Base-by-base conservation (phyloP, 208 protist genomes). In the Angomonas ambiguus region DNA sequence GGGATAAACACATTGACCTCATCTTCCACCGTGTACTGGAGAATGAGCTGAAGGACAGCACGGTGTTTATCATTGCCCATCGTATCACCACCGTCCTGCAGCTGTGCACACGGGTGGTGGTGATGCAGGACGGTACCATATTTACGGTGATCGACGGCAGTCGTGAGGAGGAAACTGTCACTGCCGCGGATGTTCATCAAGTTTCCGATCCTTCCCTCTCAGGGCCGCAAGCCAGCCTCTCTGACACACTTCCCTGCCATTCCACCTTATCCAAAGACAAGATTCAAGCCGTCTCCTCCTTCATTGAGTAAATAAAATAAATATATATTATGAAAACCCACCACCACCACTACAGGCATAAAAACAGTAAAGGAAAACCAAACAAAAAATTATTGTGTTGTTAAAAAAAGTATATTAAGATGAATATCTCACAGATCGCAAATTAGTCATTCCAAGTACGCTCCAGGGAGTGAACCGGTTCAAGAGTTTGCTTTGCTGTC, bases 1-100 rank as follows among this genome's bases (percentile, higher is more conserved):
- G 83, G 10, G 93, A 92, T 69, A 58, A 69, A 24, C 76, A 87
- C 32, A 79, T 89, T 0, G 95, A 98, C 51, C 56, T 28, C 10
- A 51, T 85, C 2, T 88, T 99, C 35, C 92, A 92, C 57, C 34
- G 83, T 20, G 87, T 91, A 16, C 80, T 99, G 24, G 75, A 86
- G 53, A 65, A 72, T 20, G 78, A 95, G 62, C 89, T 99, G 55
- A 34, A 62, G 6, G 74, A 91, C 27, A 83, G 85, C 65, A 99
- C 97, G n/a, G 79, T 98, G 22, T 66, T 99, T 10, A 93, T 95
- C 31, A 98, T 98, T 76, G 98, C 96, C 6, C 97, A 98, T 63
- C 81, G 96, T 33, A 69, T 98, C 33, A 76, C 97, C 6, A 98
- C 97, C 1, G 89, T 98, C 48, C 62, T 79, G 34, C 83, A 91